These are phyloP conservation scores for Parietaria judaica DNA, from an alignment of 306 rosid genomes.

Conservation along the genomic window DNA sequence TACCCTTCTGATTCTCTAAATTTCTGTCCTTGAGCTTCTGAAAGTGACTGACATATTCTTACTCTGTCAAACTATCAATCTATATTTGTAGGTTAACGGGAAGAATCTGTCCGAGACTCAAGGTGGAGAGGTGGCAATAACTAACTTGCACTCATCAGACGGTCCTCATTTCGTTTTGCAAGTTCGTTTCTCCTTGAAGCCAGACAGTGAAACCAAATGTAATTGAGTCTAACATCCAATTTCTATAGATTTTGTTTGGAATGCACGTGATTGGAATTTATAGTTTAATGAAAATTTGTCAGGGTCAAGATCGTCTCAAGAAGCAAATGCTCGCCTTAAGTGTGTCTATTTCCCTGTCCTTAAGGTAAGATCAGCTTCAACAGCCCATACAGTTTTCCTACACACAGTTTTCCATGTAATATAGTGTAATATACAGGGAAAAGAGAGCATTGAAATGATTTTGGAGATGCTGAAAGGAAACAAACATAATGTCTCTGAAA, in stretches of 20 bases:
- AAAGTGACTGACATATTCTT: not conserved
- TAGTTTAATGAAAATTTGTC: not conserved
- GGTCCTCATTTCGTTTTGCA: conserved; percentile 55
- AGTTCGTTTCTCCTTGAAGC: conserved; percentile 27
- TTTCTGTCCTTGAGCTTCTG: not conserved
- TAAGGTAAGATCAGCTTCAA: conserved; percentile 29
- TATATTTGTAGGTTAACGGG: conserved; percentile 37
- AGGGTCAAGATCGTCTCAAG: conserved; percentile 28
- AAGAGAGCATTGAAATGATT: conserved; percentile 43
- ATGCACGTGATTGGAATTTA: no score
- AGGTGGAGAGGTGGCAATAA: conserved; percentile 58
- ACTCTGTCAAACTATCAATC: conserved; percentile 4
- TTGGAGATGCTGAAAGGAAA: conserved; percentile 33
- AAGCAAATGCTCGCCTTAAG: conserved; percentile 56
- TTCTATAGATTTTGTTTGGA: no score
- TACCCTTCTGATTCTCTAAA: not conserved
- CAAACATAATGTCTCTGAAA: conserved; percentile 24
- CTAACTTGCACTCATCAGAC: conserved; percentile 58
- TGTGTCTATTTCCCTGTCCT: conserved; percentile 44
- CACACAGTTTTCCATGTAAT: not conserved
- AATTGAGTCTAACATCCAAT: not conserved
- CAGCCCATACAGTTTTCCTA: not conserved
- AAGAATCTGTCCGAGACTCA: conserved; percentile 43
- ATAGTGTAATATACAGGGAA: conserved; percentile 32
- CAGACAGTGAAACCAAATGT: conserved; percentile 6